Percentiles rank a stretch among this genome's conserved stretches.
Conservation (phyloP, 164 flowering plant species). For the Echeveria elegans region DNA sequence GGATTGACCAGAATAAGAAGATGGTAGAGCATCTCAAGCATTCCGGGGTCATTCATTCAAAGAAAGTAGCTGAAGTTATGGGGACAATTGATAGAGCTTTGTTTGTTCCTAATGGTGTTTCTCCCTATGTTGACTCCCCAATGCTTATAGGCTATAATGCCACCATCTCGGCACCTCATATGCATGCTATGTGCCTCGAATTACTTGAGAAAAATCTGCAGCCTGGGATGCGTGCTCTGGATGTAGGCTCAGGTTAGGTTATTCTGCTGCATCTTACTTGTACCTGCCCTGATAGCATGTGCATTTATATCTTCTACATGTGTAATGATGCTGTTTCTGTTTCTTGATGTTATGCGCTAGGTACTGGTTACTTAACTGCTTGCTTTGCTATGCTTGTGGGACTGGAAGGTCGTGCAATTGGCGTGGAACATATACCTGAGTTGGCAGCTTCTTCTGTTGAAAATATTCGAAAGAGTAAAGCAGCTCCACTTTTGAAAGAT, state of each 20-base stretch:
- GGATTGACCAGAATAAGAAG: too few species aligned
- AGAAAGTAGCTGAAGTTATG: conserved; percentile 81
- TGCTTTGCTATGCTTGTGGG: conserved; percentile 95
- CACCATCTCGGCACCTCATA: conserved; percentile 98
- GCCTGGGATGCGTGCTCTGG: conserved; percentile 94
- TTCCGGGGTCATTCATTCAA: conserved; percentile 52
- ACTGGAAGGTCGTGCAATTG: conserved; percentile 78
- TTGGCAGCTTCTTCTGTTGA: conserved; percentile 51
- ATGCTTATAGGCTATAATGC: conserved; percentile 87
- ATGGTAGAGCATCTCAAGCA: too few species aligned
- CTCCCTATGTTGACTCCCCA: conserved; percentile 78
- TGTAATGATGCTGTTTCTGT: not conserved
- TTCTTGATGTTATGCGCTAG: conserved; percentile 22
- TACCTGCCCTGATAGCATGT: too few species aligned
- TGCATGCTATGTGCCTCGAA: conserved; percentile 93
- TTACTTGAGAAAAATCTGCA: conserved; percentile 67
- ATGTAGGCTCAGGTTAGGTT: conserved; percentile 86
- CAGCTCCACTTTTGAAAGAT: conserved; percentile 57
- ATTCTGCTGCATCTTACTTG: not conserved
- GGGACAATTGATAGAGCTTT: conserved; percentile 65
- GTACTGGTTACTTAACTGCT: conserved; percentile 92
- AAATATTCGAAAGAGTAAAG: conserved; percentile 66
- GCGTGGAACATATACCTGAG: conserved; percentile 95
- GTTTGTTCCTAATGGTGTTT: conserved; percentile 65
- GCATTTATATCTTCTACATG: not conserved